phyloP scores from a whole-genome alignment of 192 early-diverging fungal species.

The Lunasporangiospora selenospora region DNA sequence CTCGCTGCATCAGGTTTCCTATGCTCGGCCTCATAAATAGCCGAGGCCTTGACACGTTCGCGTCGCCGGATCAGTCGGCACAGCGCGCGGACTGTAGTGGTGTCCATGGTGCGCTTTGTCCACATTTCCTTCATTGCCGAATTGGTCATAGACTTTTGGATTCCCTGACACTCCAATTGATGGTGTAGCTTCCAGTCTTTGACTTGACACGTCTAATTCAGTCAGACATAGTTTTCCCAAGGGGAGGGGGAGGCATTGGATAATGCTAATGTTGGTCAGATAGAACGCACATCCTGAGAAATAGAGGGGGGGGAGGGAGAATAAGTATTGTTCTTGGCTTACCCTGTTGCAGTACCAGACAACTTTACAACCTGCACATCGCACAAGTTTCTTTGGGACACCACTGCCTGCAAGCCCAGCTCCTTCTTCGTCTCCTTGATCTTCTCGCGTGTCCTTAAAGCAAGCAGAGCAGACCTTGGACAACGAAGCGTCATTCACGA shows the following conservation, averaged over 20 bases:
- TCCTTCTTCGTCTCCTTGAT: constrained; percentile 23
- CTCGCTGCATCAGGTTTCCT: constrained; percentile 19
- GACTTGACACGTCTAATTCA: constrained; percentile 35
- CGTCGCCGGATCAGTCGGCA: constrained; percentile 36
- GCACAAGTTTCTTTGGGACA: constrained; percentile 26
- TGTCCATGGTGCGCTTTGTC: constrained; percentile 31
- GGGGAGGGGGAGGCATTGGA: too few relatives aligned
- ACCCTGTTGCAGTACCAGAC: constrained; percentile 47
- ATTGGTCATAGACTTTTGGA: constrained; percentile 27
- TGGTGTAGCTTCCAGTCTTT: constrained; percentile 47
- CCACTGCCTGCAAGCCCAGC: constrained; percentile 5
- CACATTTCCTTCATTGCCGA: constrained; percentile 27
- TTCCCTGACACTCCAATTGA: constrained; percentile 40
- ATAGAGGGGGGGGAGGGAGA: too few relatives aligned
- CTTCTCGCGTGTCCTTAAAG: constrained; percentile 40
- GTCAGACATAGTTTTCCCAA: too few relatives aligned
- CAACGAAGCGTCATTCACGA: constrained; percentile 32
- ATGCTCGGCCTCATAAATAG: constrained; percentile 18
- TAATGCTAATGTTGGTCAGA: too few relatives aligned
- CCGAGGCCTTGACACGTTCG: constrained; percentile 23
- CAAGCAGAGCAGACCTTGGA: constrained; percentile 32
- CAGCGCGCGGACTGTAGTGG: constrained; percentile 18
- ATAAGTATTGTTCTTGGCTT: background rate
- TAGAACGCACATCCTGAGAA: too few relatives aligned
- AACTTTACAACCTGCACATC: constrained; percentile 34